Evolutionary conservation across 192 early-diverging fungal species (phyloP).

Genomic region (Diversispora eburnea): DNA sequence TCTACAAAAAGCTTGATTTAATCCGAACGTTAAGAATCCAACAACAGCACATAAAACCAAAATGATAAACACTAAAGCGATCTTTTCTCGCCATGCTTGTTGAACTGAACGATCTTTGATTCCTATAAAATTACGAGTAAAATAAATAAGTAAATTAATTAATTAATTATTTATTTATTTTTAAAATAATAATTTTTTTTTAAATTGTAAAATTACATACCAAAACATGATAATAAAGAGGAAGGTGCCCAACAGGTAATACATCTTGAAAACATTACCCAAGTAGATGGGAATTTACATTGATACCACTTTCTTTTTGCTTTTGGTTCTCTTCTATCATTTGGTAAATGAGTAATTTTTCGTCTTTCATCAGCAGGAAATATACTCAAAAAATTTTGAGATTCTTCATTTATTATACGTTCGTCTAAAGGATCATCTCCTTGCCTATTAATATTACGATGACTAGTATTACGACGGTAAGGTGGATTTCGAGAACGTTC

Average conservation of each 20-base stretch:
- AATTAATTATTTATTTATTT: not conserved
- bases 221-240: slow-evolving; percentile 9
- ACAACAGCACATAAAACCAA: slow-evolving; percentile 63
- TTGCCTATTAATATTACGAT: slow-evolving; percentile 39
- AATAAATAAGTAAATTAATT: not conserved
- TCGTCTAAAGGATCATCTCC: slow-evolving; percentile 30
- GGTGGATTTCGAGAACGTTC: slow-evolving; percentile 7
- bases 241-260: slow-evolving; percentile 10
- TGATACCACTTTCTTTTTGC: slow-evolving; percentile 33
- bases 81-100: slow-evolving; percentile 89
- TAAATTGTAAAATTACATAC: not conserved
- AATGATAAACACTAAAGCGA: slow-evolving; percentile 81
- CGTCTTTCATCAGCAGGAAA: slow-evolving; percentile 33
- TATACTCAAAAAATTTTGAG: slow-evolving; percentile 30
- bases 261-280: not conserved
- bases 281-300: slow-evolving; percentile 17
- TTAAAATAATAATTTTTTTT: not conserved
- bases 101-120: slow-evolving; percentile 58
- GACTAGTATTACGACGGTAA: slow-evolving; percentile 48
- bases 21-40: slow-evolving; percentile 85
- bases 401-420: slow-evolving; percentile 31
- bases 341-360: not conserved
- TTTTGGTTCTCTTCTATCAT: slow-evolving; percentile 12
- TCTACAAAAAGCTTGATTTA: slow-evolving; percentile 63
- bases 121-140: slow-evolving; percentile 38